Base-by-base conservation (phyloP, 306 rosid species). In the Cicer cuneatum region DNA sequence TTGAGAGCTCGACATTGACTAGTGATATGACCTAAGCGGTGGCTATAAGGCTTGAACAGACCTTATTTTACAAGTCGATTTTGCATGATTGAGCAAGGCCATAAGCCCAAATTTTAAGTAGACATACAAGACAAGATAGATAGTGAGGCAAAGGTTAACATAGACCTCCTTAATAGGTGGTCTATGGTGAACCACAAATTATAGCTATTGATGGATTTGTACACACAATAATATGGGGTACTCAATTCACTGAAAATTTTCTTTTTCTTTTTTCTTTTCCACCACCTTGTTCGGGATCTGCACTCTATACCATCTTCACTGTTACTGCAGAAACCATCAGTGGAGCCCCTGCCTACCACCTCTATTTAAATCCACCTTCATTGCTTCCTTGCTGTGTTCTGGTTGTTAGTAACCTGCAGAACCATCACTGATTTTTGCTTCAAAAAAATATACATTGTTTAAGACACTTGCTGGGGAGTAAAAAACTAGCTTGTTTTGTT, bases 51-150 rank as follows among this genome's bases (percentile, higher is more conserved):
- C n/a, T 48, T 48, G 18, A 16, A 10, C 63, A 11, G 5, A 10
- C 16, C 15, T 24, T 16, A 24, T 57, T 57, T 57, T 57, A 57
- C 64, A 24, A 12, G 4, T 5, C 4, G 9, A 11, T 24, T 52
- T 57, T 24, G 39, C 40, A 52, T 8, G 39, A 38, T 11, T 57
- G 15, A 57, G 38, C 39, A 21, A 21, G 62, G 38, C 13, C 11
- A 37, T 24, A 56, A 5, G 8, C 39, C 62, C 8, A 24, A 56
- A 56, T 10, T 56, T 38, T 39, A 13, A 29, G 9, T 38, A 46
- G 40, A 43, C 54, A 66, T 35, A 8, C 61, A 69, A 69, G 61
- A 14, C 47, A 47, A 67, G 24, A 67, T 47, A 57, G 8, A 57
- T 57, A 57, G 40, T 57, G 24, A 24, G 64, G 15, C 40, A 11